These are phyloP conservation scores for Geotrichum aggregatum DNA, from an alignment of 1,139 yeast genomes.

Conservation along the genomic window DNA sequence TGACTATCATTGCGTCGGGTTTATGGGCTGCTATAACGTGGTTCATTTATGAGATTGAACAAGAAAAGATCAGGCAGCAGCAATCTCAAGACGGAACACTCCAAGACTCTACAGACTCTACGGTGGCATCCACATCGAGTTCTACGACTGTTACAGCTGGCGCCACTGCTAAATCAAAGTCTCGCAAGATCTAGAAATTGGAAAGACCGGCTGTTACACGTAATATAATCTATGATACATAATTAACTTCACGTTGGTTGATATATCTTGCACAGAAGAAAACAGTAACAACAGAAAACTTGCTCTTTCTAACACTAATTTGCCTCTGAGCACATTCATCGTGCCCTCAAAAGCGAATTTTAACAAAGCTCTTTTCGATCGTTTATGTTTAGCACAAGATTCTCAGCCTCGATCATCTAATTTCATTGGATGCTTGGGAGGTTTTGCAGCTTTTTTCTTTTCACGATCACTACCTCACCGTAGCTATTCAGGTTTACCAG, in stretches of 20 bases:
- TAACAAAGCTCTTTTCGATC: too few species aligned
- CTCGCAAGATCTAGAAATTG: slow-evolving; percentile 12
- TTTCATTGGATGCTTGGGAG: slow-evolving; percentile 2
- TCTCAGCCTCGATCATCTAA: background rate
- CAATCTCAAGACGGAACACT: slow-evolving; percentile 1
- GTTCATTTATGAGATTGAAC: slow-evolving; percentile 72
- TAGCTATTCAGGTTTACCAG: background rate
- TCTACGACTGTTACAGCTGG: background rate
- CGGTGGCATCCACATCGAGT: too few species aligned
- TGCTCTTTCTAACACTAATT: too few species aligned
- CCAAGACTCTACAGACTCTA: background rate
- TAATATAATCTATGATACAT: background rate
- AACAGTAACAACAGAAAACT: too few species aligned
- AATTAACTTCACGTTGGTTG: background rate
- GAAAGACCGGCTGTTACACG: background rate
- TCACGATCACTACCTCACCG: too few species aligned
- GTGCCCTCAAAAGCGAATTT: too few species aligned
- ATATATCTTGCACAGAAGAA: too few species aligned
- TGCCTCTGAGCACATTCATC: too few species aligned
- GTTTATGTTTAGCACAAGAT: too few species aligned
- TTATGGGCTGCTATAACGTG: slow-evolving; percentile 81
- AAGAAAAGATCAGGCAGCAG: slow-evolving; percentile 41
- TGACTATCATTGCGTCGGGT: slow-evolving; percentile 62
- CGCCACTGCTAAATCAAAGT: background rate
- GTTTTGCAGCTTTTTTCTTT: background rate